A percentile compares a stretch with the other conserved stretches of the same genome.
phyloP scores from a whole-genome alignment of 106 monocot genomes.

The Allium cepa region DNA sequence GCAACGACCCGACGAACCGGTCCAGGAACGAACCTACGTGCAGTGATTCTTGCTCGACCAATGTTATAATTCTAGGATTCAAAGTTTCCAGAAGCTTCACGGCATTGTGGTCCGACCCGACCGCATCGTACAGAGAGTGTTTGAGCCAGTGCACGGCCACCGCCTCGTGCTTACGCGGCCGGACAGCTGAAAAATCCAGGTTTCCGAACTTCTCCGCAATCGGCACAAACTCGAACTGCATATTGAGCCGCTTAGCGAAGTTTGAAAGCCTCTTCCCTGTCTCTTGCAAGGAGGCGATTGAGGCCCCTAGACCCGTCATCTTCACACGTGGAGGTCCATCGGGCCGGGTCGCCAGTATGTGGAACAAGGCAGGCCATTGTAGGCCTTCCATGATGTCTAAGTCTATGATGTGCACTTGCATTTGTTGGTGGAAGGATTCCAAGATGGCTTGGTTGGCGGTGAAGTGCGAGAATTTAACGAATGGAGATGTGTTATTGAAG shows the following conservation, averaged over 20 bases:
- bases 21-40: constrained; percentile 25
- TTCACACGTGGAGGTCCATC: constrained; percentile 28
- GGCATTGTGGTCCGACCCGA: constrained; percentile 18
- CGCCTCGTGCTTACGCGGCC: constrained; percentile 9
- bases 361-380: constrained; percentile 45
- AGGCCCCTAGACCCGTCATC: constrained; percentile 27
- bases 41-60: constrained; percentile 33
- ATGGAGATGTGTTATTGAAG: constrained; percentile 34
- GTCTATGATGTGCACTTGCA: constrained; percentile 33
- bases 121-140: constrained; percentile 31
- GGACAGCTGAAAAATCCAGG: constrained; percentile 8
- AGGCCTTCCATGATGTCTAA: constrained; percentile 51
- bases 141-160: constrained; percentile 36
- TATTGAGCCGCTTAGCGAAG: constrained; percentile 26
- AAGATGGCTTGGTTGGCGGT: constrained; percentile 43
- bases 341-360: constrained; percentile 26
- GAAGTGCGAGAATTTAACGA: constrained; percentile 36
- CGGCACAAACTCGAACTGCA: constrained; percentile 37
- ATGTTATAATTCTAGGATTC: constrained; percentile 21
- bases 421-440: constrained; percentile 22
- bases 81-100: constrained; percentile 25
- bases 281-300: constrained; percentile 16
- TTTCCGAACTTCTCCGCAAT: constrained; percentile 15
- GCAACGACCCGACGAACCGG: constrained; percentile 22
- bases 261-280: constrained; percentile 30